Base-by-base conservation (phyloP, 176 grass and related monocot species). In the Carex cristatella region DNA sequence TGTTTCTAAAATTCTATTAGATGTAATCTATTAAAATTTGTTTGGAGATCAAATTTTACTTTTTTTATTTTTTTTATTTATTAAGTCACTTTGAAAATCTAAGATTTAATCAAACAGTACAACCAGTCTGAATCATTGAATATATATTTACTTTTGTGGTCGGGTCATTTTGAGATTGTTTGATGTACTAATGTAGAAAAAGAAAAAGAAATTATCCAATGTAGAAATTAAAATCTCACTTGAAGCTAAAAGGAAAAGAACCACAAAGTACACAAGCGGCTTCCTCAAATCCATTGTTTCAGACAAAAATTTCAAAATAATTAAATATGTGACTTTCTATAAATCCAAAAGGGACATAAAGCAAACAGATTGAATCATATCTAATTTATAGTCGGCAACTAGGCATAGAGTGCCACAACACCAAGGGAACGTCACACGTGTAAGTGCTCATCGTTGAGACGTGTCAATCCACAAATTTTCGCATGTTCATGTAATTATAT, bases 231-330 rank as follows among this genome's bases (percentile, higher is more conserved):
- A 75, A 51, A 82, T 48, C 63, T 82, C 63, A 82, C 60, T 82
- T 3, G 80, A 82, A 82, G 80, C 61, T 42, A 67, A 82, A 40
- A 82, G 40, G 4, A 82, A 61, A 51, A 82, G 37, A 61, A 63
- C 61, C 37, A 82, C 8, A 49, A 66, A 82, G 63, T 65, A 82
- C 80, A 82, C 63, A 28, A 61, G 13, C 10, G 42, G 18, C 59
- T 82, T 82, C 61, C 37, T 82, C 61, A 82, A 14, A 1, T 54
- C 80, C 80, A 67, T 81, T 11, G 27, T 46, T 44, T 65, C 7
- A 18, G 27, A 1, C 16, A 3, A 65, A 42, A 60, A 27, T 27
- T 11, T 51, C 5, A 64, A 82, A 28, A 8, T 28, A 62, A 49
- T 46, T 10, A 2, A 65, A 38, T 5, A 44, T 40, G 10, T 19